These are phyloP conservation scores for Hypomyces rosellus DNA, from an alignment of 2,329 filamentous ascomycete species.

Conservation along the genomic window DNA sequence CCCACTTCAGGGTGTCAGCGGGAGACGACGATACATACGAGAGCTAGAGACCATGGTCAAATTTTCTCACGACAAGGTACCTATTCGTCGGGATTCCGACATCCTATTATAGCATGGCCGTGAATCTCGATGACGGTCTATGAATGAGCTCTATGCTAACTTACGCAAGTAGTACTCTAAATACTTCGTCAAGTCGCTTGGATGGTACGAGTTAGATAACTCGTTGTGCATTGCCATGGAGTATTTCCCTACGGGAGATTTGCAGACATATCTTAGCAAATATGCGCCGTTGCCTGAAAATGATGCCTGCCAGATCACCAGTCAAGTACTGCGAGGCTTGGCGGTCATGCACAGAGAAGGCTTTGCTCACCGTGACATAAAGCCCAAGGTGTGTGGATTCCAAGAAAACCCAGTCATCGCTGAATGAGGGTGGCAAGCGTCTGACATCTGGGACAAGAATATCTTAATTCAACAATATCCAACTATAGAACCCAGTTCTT, in stretches of 20 bases:
- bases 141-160: too few relatives aligned
- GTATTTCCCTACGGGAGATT: constrained; percentile 17
- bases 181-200: constrained; percentile 19
- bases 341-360: constrained; percentile 17
- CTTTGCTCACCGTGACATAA: constrained; percentile 19
- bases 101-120: too few relatives aligned
- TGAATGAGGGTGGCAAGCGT: too few relatives aligned
- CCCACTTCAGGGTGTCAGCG: constrained; percentile 2
- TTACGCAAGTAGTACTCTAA: constrained; percentile 14
- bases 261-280: constrained; percentile 13
- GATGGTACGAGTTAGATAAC: constrained; percentile 17
- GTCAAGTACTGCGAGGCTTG: constrained; percentile 17
- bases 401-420: too few relatives aligned
- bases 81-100: too few relatives aligned
- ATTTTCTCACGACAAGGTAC: constrained; percentile 17
- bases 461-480: too few relatives aligned
- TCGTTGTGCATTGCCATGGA: constrained; percentile 21
- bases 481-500: neutral
- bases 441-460: too few relatives aligned
- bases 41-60: constrained; percentile 19
- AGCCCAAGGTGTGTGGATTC: constrained; percentile 13
- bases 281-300: constrained; percentile 11
- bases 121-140: too few relatives aligned
- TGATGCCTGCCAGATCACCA: constrained; percentile 14
- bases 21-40: constrained; percentile 10